Percentiles rank a stretch among this genome's conserved stretches.
phyloP scores from a whole-genome alignment of 371 early-diverging fungal genomes.

The Mucor piriformis region DNA sequence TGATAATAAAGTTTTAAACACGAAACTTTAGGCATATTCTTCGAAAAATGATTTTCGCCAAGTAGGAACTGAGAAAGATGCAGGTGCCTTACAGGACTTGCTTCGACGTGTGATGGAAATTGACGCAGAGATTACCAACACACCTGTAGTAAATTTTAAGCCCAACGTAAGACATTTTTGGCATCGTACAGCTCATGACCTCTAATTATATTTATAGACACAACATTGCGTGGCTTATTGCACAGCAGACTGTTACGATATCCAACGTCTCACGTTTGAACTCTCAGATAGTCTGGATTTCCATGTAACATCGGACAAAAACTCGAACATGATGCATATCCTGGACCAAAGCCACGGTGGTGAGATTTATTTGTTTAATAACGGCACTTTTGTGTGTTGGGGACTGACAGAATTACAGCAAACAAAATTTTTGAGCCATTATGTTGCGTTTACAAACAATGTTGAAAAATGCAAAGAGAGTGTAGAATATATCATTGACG shows the following conservation, averaged over 20 bases:
- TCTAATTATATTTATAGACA: conserved; percentile 17
- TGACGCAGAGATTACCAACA: conserved; percentile 32
- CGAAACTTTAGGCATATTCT: neutral
- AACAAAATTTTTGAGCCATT: conserved; percentile 3
- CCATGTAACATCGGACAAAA: neutral
- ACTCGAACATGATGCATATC: conserved; percentile 23
- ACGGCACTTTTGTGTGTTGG: conserved; percentile 35
- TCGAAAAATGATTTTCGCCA: conserved; percentile 19
- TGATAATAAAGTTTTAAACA: neutral
- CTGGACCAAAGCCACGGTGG: conserved; percentile 24
- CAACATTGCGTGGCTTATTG: conserved; percentile 33
- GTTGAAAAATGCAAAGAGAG: conserved; percentile 1
- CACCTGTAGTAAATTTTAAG: conserved; percentile 14
- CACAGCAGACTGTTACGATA: conserved; percentile 18
- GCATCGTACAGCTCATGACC: neutral
- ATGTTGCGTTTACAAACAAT: neutral
- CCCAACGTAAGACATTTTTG: conserved; percentile 22
- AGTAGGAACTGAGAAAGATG: conserved; percentile 30
- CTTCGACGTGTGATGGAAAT: conserved; percentile 38
- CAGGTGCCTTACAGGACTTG: conserved; percentile 36
- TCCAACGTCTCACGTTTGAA: neutral
- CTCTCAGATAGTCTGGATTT: neutral
- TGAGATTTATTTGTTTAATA: conserved; percentile 31
- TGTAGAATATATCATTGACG: conserved; percentile 31
- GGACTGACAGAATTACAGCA: conserved; percentile 15